Evolutionary conservation across 768 basidiomycete genomes (phyloP).

Genomic region (Pseudohyphozyma bogoriensis): DNA sequence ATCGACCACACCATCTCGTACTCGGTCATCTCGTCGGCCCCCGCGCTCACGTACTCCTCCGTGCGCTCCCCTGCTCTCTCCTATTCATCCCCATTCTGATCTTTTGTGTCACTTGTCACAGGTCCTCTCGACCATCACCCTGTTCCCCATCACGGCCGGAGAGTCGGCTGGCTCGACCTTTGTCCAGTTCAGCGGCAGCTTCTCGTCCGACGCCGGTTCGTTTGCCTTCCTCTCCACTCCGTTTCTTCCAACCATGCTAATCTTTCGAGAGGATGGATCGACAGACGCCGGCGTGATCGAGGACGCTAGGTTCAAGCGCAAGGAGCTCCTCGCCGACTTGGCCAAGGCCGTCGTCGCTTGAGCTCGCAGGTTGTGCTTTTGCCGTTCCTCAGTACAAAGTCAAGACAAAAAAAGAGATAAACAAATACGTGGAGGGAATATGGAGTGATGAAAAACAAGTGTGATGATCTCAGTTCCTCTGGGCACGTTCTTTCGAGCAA

Average conservation of each 20-base stretch:
- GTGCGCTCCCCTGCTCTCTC: too few relatives aligned
- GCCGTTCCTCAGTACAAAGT: too few relatives aligned
- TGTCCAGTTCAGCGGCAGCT: conserved; percentile 31
- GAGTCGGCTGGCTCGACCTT: conserved; percentile 30
- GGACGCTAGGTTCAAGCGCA: conserved; percentile 36
- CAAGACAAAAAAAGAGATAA: too few relatives aligned
- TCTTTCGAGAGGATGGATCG: background rate
- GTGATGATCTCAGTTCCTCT: too few relatives aligned
- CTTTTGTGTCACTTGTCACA: too few relatives aligned
- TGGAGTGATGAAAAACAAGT: too few relatives aligned
- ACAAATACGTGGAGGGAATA: too few relatives aligned
- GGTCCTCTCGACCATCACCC: conserved; percentile 35
- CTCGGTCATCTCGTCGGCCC: conserved; percentile 33
- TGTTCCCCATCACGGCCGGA: conserved; percentile 34
- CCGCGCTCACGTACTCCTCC: conserved; percentile 35
- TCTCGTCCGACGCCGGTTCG: conserved; percentile 33
- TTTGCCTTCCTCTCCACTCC: background rate
- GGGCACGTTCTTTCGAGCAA: too few relatives aligned
- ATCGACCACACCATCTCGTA: conserved; percentile 35
- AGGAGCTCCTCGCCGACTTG: conserved; percentile 35
- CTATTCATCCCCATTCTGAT: too few relatives aligned
- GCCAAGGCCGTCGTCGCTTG: too few relatives aligned
- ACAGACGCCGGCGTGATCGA: conserved; percentile 29
- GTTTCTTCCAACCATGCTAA: background rate
- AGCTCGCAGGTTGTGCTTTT: too few relatives aligned